Conservation (phyloP, 176 grass and related monocot genomes). For the Paspalum vaginatum region DNA sequence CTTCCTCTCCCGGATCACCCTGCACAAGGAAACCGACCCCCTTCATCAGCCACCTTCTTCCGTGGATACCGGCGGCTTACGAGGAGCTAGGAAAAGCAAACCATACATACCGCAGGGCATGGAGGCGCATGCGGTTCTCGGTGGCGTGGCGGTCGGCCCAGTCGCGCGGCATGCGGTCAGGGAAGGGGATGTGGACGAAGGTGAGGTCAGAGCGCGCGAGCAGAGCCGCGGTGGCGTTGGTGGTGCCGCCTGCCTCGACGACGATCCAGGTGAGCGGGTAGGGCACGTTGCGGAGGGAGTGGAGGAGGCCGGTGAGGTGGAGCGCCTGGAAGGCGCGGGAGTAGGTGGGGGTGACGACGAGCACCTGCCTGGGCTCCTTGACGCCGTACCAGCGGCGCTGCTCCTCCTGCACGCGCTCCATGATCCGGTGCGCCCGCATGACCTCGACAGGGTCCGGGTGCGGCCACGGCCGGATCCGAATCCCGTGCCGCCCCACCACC, state of each 20-base stretch:
- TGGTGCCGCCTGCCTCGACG: slow-evolving; percentile 81
- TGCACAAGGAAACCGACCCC: slow-evolving; percentile 37
- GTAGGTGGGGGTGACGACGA: slow-evolving; percentile 82
- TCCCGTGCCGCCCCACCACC: slow-evolving; percentile 85
- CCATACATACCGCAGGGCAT: slow-evolving; percentile 59
- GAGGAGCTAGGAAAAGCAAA: slow-evolving; percentile 15
- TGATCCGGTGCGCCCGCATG: slow-evolving; percentile 80
- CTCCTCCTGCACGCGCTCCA: slow-evolving; percentile 85
- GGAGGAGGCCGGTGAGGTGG: slow-evolving; percentile 85
- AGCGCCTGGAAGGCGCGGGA: slow-evolving; percentile 80
- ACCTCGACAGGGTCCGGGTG: slow-evolving; percentile 90
- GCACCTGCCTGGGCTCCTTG: slow-evolving; percentile 62
- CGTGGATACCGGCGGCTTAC: background rate
- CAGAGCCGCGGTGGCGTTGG: slow-evolving; percentile 70
- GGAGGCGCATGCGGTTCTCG: slow-evolving; percentile 84
- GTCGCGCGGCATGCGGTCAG: slow-evolving; percentile 63
- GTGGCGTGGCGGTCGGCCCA: slow-evolving; percentile 80
- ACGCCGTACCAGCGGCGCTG: slow-evolving; percentile 83
- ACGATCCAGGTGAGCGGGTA: slow-evolving; percentile 92
- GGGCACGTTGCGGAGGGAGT: slow-evolving; percentile 73
- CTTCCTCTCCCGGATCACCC: slow-evolving; percentile 81
- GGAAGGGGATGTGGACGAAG: slow-evolving; percentile 82
- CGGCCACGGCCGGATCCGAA: slow-evolving; percentile 92
- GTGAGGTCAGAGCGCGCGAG: slow-evolving; percentile 60
- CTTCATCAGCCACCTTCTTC: background rate